Evolutionary conservation across 2,329 filamentous ascomycete species (phyloP).

Genomic region (Cladosporium halotolerans): DNA sequence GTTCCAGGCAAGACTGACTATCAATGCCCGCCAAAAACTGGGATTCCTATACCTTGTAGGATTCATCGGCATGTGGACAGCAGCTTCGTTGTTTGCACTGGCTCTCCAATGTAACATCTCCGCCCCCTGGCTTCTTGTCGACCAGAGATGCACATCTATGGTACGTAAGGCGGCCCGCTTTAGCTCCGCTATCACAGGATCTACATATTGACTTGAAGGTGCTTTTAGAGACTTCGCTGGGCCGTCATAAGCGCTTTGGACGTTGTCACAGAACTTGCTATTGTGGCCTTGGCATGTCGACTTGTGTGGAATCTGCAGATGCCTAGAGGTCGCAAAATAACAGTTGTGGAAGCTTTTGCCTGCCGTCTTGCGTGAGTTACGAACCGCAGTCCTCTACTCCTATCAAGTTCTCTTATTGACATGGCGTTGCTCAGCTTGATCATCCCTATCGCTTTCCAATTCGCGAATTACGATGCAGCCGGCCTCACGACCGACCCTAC

Average conservation of each 20-base stretch:
- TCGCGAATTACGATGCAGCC: conserved; percentile 8
- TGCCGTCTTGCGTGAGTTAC: conserved; percentile 11
- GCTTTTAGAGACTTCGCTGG: conserved; percentile 23
- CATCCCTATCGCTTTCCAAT: conserved; percentile 10
- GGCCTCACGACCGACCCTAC: conserved; percentile 9
- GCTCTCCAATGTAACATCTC: conserved; percentile 14
- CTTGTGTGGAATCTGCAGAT: conserved; percentile 14
- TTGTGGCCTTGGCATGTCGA: conserved; percentile 1
- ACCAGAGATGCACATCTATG: background rate
- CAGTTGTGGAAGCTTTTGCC: conserved; percentile 13
- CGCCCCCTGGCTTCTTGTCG: conserved; percentile 11
- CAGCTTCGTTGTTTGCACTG: conserved; percentile 13
- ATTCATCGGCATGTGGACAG: conserved; percentile 10
- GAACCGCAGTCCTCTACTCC: background rate
- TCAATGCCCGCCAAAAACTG: background rate
- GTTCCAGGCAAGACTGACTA: conserved; percentile 6
- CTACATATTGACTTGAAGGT: background rate
- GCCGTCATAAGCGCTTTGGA: conserved; percentile 35
- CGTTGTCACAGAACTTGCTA: conserved; percentile 32
- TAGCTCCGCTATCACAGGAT: conserved; percentile 13
- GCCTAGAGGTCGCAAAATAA: conserved; percentile 7
- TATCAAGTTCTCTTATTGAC: background rate
- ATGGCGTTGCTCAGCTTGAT: conserved; percentile 9
- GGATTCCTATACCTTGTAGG: conserved; percentile 1
- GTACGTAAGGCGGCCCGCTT: background rate